Base-by-base conservation (phyloP, 352 stramenopile genomes). In the Phytophthora boehmeriae region DNA sequence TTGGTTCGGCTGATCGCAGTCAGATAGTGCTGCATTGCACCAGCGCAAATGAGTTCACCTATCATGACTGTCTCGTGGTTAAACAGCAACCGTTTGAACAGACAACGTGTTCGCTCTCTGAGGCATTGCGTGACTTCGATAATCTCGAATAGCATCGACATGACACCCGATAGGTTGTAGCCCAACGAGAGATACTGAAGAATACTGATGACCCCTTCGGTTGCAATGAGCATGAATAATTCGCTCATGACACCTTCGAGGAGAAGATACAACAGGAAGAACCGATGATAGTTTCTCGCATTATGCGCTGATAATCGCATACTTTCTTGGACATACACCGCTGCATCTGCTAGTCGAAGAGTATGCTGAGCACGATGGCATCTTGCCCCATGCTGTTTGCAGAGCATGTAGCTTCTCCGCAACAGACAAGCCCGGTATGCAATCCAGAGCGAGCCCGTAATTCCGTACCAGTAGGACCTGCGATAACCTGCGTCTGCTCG, bases 121-220 rank as follows among this genome's bases (percentile, higher is more conserved):
- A 68, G 11, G 25, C 51, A 72, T 0, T 19, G 16, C 0, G 30
- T 46, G 4, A 39, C 49, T 46, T 74, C 66, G 11, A 67, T 11
- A 44, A 70, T 70, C 20, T 66, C 66, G 39, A 74, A 74, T 23
- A 64, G 11, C 44, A 74, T 39, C 11, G 66, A 70, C 19, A 74
- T 30, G 8, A 70, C 10, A 1, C 66, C 52, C 0, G 60, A 55
- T 0, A 74, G 41, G 16, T 74, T 74, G 39, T 74, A 74, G 10
- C 60, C 54, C 8, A 74, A 43, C 16, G 66, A 66, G 14, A 70
- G 45, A 36, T 70, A 74, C 50, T 70, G 66, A 2, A 63, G 17
- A 8, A 19, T 17, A 4, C 54, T 51, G 16, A 42, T 42, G 9
- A 44, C 11, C 5, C 66, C 60, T 23, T 65, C 66, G 2, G 57